Conservation (phyloP, 345 rosid genomes). For the Stellera chamaejasme region DNA sequence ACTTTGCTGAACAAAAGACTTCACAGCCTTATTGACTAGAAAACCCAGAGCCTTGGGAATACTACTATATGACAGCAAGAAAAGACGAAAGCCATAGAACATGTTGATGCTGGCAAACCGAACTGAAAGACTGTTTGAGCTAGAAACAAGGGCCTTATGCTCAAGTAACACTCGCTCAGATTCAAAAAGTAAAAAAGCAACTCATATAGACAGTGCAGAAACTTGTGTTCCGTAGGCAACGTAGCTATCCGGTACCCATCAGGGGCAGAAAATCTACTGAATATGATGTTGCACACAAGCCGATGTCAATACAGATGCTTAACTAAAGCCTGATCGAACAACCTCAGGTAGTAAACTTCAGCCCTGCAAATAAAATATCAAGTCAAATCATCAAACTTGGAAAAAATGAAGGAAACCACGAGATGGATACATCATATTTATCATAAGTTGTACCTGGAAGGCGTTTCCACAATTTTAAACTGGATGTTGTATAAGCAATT, state of each 20-base stretch:
- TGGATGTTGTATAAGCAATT: conserved; percentile 27
- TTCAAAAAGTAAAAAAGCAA: conserved; percentile 22
- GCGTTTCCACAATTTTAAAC: conserved; percentile 17
- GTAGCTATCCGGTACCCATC: conserved; percentile 32
- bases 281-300: conserved; percentile 19
- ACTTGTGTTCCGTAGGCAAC: conserved; percentile 20
- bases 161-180: conserved; percentile 28
- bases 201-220: conserved; percentile 26
- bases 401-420: too few species aligned
- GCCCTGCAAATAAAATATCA: conserved; percentile 29
- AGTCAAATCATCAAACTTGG: not conserved
- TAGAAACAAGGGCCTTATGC: conserved; percentile 24
- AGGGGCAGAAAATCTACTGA: conserved; percentile 18
- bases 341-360: conserved; percentile 35
- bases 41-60: conserved; percentile 29
- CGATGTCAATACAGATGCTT: conserved; percentile 12
- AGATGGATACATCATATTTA: not conserved
- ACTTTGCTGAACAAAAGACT: conserved; percentile 31
- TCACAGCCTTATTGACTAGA: conserved; percentile 42
- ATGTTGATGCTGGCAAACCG: conserved; percentile 31
- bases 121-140: conserved; percentile 26
- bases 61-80: conserved; percentile 23
- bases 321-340: conserved; percentile 31
- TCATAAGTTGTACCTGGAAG: conserved; percentile 17
- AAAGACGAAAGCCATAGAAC: conserved; percentile 23